Evolutionary conservation across 106 monocot species (phyloP).

Genomic region (Dendrobium nobile): DNA sequence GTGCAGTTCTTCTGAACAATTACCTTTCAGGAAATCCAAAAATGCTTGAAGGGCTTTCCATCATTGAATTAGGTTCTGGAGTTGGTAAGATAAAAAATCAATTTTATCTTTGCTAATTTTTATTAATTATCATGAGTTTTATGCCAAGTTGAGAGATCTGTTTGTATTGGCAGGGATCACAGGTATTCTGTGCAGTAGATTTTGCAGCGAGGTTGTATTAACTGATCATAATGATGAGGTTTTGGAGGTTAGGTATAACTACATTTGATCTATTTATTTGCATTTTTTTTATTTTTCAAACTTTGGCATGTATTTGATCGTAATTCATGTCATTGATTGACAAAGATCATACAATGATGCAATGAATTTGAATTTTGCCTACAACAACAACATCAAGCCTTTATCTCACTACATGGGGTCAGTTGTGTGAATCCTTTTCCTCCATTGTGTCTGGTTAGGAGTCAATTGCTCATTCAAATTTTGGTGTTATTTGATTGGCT

Average conservation of each 20-base stretch:
- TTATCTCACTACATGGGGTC: too few species aligned
- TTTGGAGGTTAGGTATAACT: slow-evolving; percentile 65
- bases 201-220: slow-evolving; percentile 68
- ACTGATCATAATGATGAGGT: slow-evolving; percentile 98
- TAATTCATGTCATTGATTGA: background rate
- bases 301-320: background rate
- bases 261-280: background rate
- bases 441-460: too few species aligned
- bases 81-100: slow-evolving; percentile 42
- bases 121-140: background rate
- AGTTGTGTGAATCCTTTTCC: too few species aligned
- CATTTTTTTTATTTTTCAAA: background rate
- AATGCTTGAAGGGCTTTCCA: slow-evolving; percentile 50
- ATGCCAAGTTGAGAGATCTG: background rate
- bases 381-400: background rate
- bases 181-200: slow-evolving; percentile 84
- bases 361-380: background rate
- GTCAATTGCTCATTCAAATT: too few species aligned
- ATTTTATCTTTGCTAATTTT: background rate
- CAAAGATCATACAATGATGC: background rate
- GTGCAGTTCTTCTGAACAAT: slow-evolving; percentile 79
- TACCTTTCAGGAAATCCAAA: slow-evolving; percentile 62
- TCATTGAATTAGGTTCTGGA: slow-evolving; percentile 94
- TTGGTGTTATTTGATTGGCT: too few species aligned
- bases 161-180: slow-evolving; percentile 61